phyloP scores from a whole-genome alignment of 306 rosid genomes.

The Cucumis cinereus region DNA sequence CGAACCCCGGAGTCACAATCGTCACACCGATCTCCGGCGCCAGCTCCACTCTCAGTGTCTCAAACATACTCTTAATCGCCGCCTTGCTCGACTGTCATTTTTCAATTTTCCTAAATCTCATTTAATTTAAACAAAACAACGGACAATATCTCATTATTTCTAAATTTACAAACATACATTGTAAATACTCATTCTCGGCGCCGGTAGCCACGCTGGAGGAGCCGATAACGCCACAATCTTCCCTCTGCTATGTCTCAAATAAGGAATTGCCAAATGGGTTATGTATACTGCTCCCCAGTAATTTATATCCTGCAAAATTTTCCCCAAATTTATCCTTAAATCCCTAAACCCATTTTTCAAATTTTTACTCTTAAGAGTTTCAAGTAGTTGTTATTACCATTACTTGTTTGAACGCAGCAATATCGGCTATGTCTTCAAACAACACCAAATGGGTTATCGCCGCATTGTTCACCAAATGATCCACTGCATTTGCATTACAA shows the following conservation, averaged over 20 bases:
- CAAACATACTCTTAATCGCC: constrained; percentile 33
- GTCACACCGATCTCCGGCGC: constrained; percentile 38
- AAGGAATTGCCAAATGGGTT: constrained; percentile 39
- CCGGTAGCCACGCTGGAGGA: constrained; percentile 45
- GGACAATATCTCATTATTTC: not conserved
- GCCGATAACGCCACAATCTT: constrained; percentile 55
- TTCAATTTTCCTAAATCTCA: not conserved
- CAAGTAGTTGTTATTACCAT: constrained; percentile 32
- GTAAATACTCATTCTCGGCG: constrained; percentile 42
- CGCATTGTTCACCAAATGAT: constrained; percentile 70
- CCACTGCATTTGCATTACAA: constrained; percentile 28
- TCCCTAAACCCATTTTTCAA: not conserved
- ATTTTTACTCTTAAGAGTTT: not conserved
- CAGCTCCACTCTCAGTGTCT: constrained; percentile 48
- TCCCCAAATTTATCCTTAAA: not conserved
- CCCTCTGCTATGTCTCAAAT: constrained; percentile 38
- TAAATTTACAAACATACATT: constrained; percentile 12
- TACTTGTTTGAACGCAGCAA: constrained; percentile 31
- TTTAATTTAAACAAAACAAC: not conserved
- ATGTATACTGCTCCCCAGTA: constrained; percentile 67
- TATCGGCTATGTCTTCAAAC: constrained; percentile 43
- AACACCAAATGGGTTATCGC: constrained; percentile 19
- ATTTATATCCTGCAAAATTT: constrained; percentile 46
- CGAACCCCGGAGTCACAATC: constrained; percentile 47
- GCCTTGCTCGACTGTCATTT: constrained; percentile 53